A percentile compares a stretch with the other conserved stretches of the same genome.
Evolutionary conservation across 306 rosid genomes (phyloP).

Genomic region (Castanea mollissima): DNA sequence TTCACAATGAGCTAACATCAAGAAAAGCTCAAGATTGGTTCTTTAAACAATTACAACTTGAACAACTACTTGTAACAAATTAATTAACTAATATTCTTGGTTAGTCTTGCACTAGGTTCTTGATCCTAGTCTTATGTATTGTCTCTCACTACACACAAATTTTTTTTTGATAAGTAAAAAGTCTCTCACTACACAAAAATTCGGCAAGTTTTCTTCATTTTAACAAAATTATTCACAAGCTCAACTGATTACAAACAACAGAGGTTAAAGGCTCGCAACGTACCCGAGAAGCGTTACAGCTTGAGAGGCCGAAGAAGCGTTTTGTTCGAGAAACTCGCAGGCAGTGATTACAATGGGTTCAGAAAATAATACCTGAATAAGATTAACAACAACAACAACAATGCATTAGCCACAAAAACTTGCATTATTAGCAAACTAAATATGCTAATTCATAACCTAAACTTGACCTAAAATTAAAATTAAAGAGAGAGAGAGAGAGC

Average conservation of each 20-base stretch:
- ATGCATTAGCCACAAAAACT: background rate
- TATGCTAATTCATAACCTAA: no score
- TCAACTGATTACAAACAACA: background rate
- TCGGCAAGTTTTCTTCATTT: background rate
- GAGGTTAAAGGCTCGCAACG: background rate
- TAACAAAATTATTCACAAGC: background rate
- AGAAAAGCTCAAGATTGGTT: no score
- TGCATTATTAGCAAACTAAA: no score
- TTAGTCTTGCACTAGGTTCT: no score
- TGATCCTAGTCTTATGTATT: no score
- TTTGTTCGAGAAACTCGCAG: slow-evolving; percentile 97
- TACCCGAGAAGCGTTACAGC: slow-evolving; percentile 87
- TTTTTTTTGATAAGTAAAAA: no score
- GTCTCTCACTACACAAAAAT: background rate
- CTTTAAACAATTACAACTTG: no score
- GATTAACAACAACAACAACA: background rate
- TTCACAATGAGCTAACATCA: no score
- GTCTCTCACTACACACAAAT: background rate
- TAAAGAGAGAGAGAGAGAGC: background rate
- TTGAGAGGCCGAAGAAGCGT: slow-evolving; percentile 76
- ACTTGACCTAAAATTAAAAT: no score
- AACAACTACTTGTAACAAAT: no score
- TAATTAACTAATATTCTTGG: no score
- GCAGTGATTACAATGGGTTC: slow-evolving; percentile 87
- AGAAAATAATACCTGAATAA: slow-evolving; percentile 67